A percentile compares a stretch with the other conserved stretches of the same genome.
Evolutionary conservation across 1,139 yeast species (phyloP).

Genomic region (Hansenula lynferdii): DNA sequence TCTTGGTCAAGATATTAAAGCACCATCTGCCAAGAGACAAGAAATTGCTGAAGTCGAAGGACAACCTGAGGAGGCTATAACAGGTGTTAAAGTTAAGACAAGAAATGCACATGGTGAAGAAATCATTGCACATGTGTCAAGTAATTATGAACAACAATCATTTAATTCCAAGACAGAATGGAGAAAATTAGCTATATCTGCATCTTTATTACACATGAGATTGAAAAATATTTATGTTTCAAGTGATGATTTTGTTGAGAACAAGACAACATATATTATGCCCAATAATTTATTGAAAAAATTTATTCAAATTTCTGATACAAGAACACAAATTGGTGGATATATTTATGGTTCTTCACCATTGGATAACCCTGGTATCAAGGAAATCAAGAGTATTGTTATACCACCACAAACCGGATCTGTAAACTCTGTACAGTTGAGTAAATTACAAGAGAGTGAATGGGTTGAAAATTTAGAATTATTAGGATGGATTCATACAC

Average conservation of each 20-base stretch:
- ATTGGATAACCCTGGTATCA: slow-evolving; percentile 60
- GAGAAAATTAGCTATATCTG: slow-evolving; percentile 83
- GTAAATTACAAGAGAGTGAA: slow-evolving; percentile 42
- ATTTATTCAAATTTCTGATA: slow-evolving; percentile 77
- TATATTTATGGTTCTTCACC: slow-evolving; percentile 76
- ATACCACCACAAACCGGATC: slow-evolving; percentile 89
- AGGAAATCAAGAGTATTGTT: slow-evolving; percentile 73
- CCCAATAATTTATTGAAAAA: slow-evolving; percentile 79
- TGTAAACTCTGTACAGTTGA: slow-evolving; percentile 59
- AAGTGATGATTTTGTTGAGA: slow-evolving; percentile 51
- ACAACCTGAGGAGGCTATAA: slow-evolving; percentile 40
- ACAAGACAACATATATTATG: slow-evolving; percentile 61
- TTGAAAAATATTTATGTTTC: slow-evolving; percentile 75
- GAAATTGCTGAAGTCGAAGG: slow-evolving; percentile 78
- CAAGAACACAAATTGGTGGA: slow-evolving; percentile 80
- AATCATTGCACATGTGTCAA: slow-evolving; percentile 88
- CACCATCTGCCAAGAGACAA: slow-evolving; percentile 81
- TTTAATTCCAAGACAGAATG: slow-evolving; percentile 88
- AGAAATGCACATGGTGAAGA: slow-evolving; percentile 96
- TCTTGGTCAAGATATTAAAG: slow-evolving; percentile 88
- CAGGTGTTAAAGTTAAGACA: slow-evolving; percentile 81
- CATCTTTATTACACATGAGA: slow-evolving; percentile 68
- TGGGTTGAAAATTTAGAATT: slow-evolving; percentile 49
- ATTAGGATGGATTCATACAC: slow-evolving; percentile 83
- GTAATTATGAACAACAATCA: slow-evolving; percentile 79